Conservation (phyloP, 495 filamentous ascomycete genomes). For the Aeminium ludgeri region DNA sequence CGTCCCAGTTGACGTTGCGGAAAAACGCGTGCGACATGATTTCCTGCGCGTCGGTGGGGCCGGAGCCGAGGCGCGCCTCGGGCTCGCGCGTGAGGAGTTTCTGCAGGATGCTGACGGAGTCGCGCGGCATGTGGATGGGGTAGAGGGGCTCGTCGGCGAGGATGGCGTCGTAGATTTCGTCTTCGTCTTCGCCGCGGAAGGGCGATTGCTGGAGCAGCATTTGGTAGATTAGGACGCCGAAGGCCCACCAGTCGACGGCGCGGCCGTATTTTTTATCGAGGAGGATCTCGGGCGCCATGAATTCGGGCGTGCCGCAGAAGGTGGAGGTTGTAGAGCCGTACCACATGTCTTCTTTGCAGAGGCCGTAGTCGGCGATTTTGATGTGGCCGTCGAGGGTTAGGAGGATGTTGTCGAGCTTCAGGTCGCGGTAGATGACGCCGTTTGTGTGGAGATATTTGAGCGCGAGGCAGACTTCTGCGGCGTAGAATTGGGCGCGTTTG, state of each 20-base stretch:
- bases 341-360: slow-evolving; percentile 99
- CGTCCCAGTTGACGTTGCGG: slow-evolving; percentile 94
- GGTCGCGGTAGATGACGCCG: slow-evolving; percentile 96
- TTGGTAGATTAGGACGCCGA: slow-evolving; percentile 97
- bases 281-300: slow-evolving; percentile 98
- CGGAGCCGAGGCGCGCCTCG: slow-evolving; percentile 77
- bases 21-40: slow-evolving; percentile 99
- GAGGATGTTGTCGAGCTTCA: slow-evolving; percentile 98
- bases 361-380: slow-evolving; percentile 95
- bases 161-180: slow-evolving; percentile 99
- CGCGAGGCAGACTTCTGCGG: slow-evolving; percentile 89
- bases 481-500: slow-evolving; percentile 96
- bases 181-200: slow-evolving; percentile 97
- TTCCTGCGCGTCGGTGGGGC: slow-evolving; percentile 95
- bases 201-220: slow-evolving; percentile 98
- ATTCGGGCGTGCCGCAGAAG: slow-evolving; percentile 97
- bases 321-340: slow-evolving; percentile 93
- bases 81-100: slow-evolving; percentile 94
- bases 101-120: slow-evolving; percentile 93
- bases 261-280: slow-evolving; percentile 97
- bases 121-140: slow-evolving; percentile 96
- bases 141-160: slow-evolving; percentile 95
- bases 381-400: slow-evolving; percentile 93
- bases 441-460: slow-evolving; percentile 99
- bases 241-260: slow-evolving; percentile 99